These are phyloP conservation scores for Zymoseptoria tritici DNA, from an alignment of 2,329 filamentous ascomycete species.

Conservation along the genomic window DNA sequence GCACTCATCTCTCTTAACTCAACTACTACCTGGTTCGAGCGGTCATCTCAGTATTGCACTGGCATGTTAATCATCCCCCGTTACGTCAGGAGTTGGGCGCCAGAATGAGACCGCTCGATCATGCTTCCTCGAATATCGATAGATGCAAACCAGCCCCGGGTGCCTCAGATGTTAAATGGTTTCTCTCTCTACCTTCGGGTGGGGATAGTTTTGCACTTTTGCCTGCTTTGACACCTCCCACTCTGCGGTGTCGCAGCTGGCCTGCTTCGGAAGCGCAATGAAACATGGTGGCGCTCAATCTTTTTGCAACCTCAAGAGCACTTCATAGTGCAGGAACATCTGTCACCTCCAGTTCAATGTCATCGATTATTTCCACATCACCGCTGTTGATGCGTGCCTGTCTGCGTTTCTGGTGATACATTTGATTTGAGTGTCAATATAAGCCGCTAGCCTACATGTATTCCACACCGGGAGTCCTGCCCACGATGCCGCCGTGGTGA, in stretches of 20 bases:
- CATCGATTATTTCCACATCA: neutral
- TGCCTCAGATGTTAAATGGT: neutral
- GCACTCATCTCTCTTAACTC: neutral
- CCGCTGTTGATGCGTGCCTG: neutral
- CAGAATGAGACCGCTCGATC: neutral
- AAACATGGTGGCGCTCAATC: neutral
- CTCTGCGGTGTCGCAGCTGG: neutral
- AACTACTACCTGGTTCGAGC: neutral
- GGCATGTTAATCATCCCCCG: neutral
- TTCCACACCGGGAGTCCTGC: too few species aligned
- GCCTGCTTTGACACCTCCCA: neutral
- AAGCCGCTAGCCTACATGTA: too few species aligned
- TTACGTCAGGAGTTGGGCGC: neutral
- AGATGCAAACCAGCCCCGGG: neutral
- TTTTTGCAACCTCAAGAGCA: neutral
- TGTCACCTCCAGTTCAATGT: neutral
- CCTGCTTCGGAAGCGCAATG: neutral
- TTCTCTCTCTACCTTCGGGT: neutral
- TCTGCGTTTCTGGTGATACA: too few species aligned
- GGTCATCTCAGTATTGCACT: neutral
- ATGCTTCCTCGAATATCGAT: neutral
- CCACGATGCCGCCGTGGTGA: too few species aligned
- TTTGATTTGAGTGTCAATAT: too few species aligned
- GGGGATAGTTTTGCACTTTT: neutral
- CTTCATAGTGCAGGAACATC: neutral